Percentiles rank a stretch among this genome's conserved stretches.
Conservation (phyloP, 2,329 filamentous ascomycete genomes). For the Colletotrichum horii region DNA sequence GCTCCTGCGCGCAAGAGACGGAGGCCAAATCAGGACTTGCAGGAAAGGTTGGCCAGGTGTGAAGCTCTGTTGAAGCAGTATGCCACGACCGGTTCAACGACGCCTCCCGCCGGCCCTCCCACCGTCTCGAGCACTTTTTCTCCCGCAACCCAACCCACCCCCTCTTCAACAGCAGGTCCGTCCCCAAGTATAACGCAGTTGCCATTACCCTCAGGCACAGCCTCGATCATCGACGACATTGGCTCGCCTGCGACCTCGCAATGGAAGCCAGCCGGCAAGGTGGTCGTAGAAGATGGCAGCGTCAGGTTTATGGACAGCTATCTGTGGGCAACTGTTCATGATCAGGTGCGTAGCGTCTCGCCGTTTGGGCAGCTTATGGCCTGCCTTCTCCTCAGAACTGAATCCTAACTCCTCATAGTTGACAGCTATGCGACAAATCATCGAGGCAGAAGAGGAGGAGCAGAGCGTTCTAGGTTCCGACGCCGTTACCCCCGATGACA, state of each 20-base stretch:
- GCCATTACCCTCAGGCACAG: conserved; percentile 23
- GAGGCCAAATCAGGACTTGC: conserved; percentile 65
- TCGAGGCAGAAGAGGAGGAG: conserved; percentile 57
- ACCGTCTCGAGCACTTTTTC: conserved; percentile 20
- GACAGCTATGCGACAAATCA: conserved; percentile 63
- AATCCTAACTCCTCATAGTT: conserved; percentile 41
- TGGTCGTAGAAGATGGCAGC: conserved; percentile 60
- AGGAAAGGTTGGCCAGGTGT: conserved; percentile 63
- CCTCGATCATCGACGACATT: conserved; percentile 26
- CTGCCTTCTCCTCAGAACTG: background rate
- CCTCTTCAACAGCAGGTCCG: conserved; percentile 6
- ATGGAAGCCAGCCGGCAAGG: conserved; percentile 56
- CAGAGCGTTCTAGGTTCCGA: conserved; percentile 54
- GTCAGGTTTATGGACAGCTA: conserved; percentile 64
- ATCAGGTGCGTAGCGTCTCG: conserved; percentile 51
- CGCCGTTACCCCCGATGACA: conserved; percentile 55
- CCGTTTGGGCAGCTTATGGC: background rate
- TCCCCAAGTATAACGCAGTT: conserved; percentile 17
- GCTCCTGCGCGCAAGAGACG: conserved; percentile 64
- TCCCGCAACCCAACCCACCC: background rate
- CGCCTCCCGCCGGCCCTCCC: conserved; percentile 26
- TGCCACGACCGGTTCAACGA: conserved; percentile 38
- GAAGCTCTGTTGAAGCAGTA: conserved; percentile 65
- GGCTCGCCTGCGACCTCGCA: conserved; percentile 25
- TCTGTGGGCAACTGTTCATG: conserved; percentile 58